phyloP scores from a whole-genome alignment of 139 green algal species.

The Zygnema cylindricum region DNA sequence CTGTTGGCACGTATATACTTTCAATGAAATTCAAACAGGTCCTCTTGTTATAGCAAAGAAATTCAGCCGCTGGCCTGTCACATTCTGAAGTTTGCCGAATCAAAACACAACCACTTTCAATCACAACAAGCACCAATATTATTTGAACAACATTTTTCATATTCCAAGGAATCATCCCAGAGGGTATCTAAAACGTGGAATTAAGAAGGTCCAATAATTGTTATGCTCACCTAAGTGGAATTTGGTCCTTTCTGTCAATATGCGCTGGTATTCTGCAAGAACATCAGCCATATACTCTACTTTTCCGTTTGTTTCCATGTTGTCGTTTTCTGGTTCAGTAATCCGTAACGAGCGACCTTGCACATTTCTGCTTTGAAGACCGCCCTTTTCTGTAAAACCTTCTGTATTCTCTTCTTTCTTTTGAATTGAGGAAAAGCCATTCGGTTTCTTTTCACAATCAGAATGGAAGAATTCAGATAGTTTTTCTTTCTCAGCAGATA shows the following conservation, averaged over 20 bases:
- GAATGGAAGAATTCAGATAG: not conserved
- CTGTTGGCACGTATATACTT: too few species aligned
- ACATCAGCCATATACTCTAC: conserved; percentile 39
- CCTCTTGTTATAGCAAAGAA: too few species aligned
- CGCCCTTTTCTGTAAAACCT: not conserved
- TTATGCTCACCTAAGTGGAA: conserved; percentile 46
- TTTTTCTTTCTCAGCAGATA: conserved; percentile 13
- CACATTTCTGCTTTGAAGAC: conserved; percentile 3
- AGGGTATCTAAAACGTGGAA: not conserved
- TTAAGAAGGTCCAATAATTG: not conserved
- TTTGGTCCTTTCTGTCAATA: conserved; percentile 34
- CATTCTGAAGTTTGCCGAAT: too few species aligned
- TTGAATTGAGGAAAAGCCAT: not conserved
- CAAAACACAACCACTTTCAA: too few species aligned
- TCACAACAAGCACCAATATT: not conserved
- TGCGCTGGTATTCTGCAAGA: conserved; percentile 31
- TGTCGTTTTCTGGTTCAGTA: conserved; percentile 41
- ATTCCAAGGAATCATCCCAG: not conserved
- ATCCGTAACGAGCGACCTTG: conserved; percentile 25
- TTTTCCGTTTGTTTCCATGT: conserved; percentile 47
- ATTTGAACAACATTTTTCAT: not conserved
- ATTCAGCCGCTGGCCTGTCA: too few species aligned
- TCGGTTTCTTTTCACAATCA: not conserved
- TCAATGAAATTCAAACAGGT: too few species aligned
- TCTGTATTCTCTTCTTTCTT: not conserved